Evolutionary conservation across 129 eudicot genomes (phyloP).

Genomic region (carrot (Daucus carota)): DH1_v3.0 NC_030386.2:39933001-39933500

Average conservation of each 20-base stretch:
- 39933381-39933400: slow-evolving; percentile 22
- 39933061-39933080: background rate
- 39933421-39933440: background rate
- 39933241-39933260: background rate
- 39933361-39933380: slow-evolving; percentile 31
- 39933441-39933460: slow-evolving; percentile 6
- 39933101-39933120: slow-evolving; percentile 3
- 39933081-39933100: slow-evolving; percentile 10
- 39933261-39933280: background rate
- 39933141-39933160: background rate
- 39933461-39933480: slow-evolving; percentile 14
- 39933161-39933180: background rate
- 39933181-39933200: background rate
- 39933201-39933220: background rate
- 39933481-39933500: background rate
- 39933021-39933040: too few species aligned
- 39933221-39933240: slow-evolving; percentile 1
- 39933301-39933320: background rate
- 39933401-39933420: slow-evolving; percentile 24
- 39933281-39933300: background rate
- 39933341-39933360: background rate
- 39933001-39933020: too few species aligned
- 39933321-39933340: background rate
- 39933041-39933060: background rate
- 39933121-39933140: background rate